Percentiles rank a stretch among this genome's conserved stretches.
These are phyloP conservation scores for Fusarium tricinctum DNA, from an alignment of 2,329 filamentous ascomycete species.

Conservation along the genomic window DNA sequence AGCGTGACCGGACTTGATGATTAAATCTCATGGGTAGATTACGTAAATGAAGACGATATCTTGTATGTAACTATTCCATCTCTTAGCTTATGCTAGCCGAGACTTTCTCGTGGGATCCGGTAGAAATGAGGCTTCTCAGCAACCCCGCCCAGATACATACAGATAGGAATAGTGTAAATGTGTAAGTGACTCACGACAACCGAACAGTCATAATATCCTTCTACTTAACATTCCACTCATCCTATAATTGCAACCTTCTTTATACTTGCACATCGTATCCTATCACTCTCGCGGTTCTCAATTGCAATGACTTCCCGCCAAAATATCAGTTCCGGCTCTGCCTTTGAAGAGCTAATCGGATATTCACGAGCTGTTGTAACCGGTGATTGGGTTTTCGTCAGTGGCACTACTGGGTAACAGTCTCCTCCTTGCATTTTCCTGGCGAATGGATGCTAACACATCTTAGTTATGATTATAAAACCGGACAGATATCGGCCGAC, in stretches of 20 bases:
- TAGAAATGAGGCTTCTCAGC: not conserved
- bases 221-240: not conserved
- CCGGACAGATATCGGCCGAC: conserved; percentile 60
- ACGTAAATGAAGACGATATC: not conserved
- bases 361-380: conserved; percentile 68
- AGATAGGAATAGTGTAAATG: conserved; percentile 29
- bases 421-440: not conserved
- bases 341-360: conserved; percentile 66
- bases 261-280: not conserved
- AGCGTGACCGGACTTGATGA: not conserved
- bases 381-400: conserved; percentile 67
- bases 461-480: conserved; percentile 65
- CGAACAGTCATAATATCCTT: not conserved
- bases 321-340: conserved; percentile 64
- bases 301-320: conserved; percentile 52
- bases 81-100: not conserved
- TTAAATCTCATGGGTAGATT: not conserved
- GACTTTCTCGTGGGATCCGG: not conserved
- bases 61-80: not conserved
- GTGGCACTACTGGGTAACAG: conserved; percentile 66
- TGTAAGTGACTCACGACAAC: conserved; percentile 31
- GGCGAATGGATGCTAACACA: not conserved
- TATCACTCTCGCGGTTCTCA: not conserved
- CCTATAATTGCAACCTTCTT: not conserved
- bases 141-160: conserved; percentile 3